phyloP scores from a whole-genome alignment of 305 asterid genomes.

The Fraxinus ornus region DNA sequence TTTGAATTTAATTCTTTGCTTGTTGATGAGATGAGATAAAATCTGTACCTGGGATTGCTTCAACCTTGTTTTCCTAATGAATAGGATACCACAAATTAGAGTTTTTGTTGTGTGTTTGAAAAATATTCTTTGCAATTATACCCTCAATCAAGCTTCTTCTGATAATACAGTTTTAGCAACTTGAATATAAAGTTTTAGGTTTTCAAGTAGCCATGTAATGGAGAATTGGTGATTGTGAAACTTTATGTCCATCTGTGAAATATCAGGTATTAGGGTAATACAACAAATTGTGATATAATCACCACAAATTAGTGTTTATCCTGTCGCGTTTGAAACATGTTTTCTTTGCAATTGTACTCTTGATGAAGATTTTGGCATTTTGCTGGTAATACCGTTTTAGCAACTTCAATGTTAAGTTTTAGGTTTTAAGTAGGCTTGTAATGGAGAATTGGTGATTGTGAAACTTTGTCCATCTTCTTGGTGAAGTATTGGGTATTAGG shows the following conservation, averaged over 20 bases:
- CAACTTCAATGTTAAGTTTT: not conserved
- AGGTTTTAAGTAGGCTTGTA: not conserved
- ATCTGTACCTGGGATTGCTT: not conserved
- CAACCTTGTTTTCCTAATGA: not conserved
- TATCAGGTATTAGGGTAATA: not conserved
- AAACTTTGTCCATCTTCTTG: not conserved
- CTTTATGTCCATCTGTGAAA: not conserved
- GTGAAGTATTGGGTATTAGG: not conserved
- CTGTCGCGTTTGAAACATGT: not conserved
- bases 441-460: not conserved
- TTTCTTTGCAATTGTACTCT: not conserved
- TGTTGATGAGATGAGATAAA: not conserved
- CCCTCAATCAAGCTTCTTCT: not conserved
- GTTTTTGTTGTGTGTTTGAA: not conserved
- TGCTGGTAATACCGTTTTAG: not conserved
- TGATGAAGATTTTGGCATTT: not conserved
- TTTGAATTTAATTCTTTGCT: not conserved
- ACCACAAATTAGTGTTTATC: not conserved
- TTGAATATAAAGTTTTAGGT: not conserved
- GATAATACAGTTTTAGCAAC: not conserved
- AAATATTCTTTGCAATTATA: not conserved
- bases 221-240: not conserved
- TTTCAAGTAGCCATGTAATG: not conserved
- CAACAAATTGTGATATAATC: not conserved
- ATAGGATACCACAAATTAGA: not conserved